Conservation (phyloP, 345 rosid genomes). For the Syzygium grande region DNA sequence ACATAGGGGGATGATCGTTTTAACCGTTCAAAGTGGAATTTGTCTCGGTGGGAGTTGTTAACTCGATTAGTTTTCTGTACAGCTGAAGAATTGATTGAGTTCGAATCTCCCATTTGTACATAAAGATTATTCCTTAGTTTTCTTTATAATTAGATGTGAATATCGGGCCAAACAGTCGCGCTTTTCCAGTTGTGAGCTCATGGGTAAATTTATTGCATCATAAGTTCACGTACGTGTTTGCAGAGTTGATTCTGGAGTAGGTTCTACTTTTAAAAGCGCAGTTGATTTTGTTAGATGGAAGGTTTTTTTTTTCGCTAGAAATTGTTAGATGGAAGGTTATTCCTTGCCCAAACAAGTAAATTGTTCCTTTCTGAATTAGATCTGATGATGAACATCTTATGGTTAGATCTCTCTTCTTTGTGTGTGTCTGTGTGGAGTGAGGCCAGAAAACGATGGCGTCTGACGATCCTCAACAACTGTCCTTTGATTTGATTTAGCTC, state of each 20-base stretch:
- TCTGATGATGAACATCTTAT: background rate
- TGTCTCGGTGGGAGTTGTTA: constrained; percentile 3
- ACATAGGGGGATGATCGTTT: constrained; percentile 8
- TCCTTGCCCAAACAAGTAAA: background rate
- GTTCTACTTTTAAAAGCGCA: background rate
- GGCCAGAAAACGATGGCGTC: background rate
- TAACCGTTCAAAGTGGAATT: background rate
- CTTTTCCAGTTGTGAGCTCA: background rate
- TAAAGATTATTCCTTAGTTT: constrained; percentile 5
- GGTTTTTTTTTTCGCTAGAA: no score
- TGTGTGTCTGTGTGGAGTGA: background rate
- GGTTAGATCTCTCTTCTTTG: background rate
- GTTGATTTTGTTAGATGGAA: background rate
- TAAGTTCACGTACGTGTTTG: background rate
- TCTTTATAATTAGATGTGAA: background rate
- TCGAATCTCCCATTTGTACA: constrained; percentile 25
- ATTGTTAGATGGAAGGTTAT: background rate
- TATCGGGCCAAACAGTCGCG: background rate
- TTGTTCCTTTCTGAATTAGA: background rate
- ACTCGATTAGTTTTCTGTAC: constrained; percentile 23
- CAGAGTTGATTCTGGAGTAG: background rate
- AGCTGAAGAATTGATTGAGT: constrained; percentile 30
- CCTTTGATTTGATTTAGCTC: background rate
- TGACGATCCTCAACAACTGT: background rate
- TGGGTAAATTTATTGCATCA: background rate